A percentile compares a stretch with the other conserved stretches of the same genome.
Conservation (phyloP, 495 filamentous ascomycete genomes). For the Echria macrotheca region DNA sequence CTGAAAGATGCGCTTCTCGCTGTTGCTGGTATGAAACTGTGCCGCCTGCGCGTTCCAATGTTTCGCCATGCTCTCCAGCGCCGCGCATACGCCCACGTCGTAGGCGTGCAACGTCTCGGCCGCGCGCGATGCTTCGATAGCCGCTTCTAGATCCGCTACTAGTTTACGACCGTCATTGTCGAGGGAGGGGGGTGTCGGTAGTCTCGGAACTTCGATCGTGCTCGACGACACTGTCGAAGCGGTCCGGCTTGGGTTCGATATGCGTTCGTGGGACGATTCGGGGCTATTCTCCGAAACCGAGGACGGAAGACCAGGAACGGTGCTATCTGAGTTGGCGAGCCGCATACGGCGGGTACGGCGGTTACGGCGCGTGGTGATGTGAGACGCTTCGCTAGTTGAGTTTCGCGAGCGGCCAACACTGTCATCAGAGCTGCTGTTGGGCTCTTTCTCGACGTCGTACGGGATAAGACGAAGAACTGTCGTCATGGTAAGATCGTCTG, state of each 20-base stretch:
- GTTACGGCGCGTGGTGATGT: too few relatives aligned
- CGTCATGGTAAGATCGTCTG: constrained; percentile 1
- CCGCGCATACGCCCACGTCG: constrained; percentile 15
- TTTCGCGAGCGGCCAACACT: too few relatives aligned
- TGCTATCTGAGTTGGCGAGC: too few relatives aligned
- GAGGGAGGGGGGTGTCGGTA: not conserved
- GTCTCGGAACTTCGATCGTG: not conserved
- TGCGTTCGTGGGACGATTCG: too few relatives aligned
- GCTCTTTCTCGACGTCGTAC: not conserved
- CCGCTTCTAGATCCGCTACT: not conserved
- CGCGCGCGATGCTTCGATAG: constrained; percentile 8
- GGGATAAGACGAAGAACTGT: constrained; percentile 5
- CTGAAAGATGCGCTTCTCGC: constrained; percentile 17
- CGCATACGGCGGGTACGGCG: too few relatives aligned
- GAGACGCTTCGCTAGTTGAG: too few relatives aligned
- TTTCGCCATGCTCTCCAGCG: constrained; percentile 8
- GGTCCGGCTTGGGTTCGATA: too few relatives aligned
- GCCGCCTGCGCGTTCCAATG: constrained; percentile 1
- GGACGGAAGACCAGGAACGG: too few relatives aligned
- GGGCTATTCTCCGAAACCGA: too few relatives aligned
- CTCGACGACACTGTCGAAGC: too few relatives aligned
- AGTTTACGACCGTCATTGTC: not conserved
- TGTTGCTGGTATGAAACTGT: constrained; percentile 9
- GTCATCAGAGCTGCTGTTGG: too few relatives aligned
- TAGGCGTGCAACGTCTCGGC: constrained; percentile 15